Conservation (phyloP, 768 basidiomycete species). For the Rhodosporidiobolus odoratus region DNA sequence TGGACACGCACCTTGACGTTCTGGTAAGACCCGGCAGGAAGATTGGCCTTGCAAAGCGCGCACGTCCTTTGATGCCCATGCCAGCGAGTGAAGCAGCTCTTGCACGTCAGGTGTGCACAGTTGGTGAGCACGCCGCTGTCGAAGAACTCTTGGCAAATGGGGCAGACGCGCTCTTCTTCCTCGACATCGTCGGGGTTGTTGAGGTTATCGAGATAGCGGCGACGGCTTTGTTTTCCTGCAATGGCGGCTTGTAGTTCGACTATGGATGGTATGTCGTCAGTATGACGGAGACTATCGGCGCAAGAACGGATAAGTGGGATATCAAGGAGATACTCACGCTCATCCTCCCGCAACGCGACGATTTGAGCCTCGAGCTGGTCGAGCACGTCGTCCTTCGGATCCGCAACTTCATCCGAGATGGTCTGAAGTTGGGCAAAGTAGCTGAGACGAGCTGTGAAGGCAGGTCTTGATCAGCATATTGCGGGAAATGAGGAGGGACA, state of each 20-base stretch:
- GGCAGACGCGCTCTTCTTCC: conserved; percentile 20
- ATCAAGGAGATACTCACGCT: conserved; percentile 11
- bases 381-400: conserved; percentile 8
- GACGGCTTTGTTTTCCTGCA: conserved; percentile 12
- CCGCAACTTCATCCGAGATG: conserved; percentile 34
- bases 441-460: conserved; percentile 17
- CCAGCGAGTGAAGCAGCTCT: conserved; percentile 35
- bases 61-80: conserved; percentile 13
- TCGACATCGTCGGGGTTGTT: conserved; percentile 16
- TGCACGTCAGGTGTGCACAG: conserved; percentile 39
- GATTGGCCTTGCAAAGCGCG: conserved; percentile 34
- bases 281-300: too few relatives aligned
- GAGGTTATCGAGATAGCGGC: conserved; percentile 37
- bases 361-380: conserved; percentile 20
- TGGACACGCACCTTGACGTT: conserved; percentile 21
- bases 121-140: conserved; percentile 32
- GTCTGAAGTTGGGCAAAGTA: conserved; percentile 40
- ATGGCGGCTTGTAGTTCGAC: conserved; percentile 2
- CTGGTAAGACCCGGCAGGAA: conserved; percentile 4
- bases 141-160: conserved; percentile 35
- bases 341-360: conserved; percentile 3
- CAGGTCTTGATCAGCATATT: neutral
- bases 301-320: too few relatives aligned
- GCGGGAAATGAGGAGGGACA: neutral
- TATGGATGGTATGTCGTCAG: neutral